Percentiles rank a stretch among this genome's conserved stretches.
These are phyloP conservation scores for Pleurotus pulmonarius DNA, from an alignment of 768 basidiomycete genomes.

Conservation along the genomic window DNA sequence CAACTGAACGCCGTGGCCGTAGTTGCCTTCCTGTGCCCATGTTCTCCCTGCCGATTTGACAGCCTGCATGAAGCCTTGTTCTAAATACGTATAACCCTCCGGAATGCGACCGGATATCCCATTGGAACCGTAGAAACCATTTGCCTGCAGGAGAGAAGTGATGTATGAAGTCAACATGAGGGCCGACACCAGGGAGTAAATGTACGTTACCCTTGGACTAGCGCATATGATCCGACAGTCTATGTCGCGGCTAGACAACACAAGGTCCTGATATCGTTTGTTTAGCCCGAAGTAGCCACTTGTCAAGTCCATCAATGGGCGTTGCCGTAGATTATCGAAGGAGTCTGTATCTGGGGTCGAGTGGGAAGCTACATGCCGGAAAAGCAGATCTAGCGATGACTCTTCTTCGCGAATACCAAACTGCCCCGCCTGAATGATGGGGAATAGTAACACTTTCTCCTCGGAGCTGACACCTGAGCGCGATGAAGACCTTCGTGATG, in stretches of 20 bases:
- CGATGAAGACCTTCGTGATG: neutral
- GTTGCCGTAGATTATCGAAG: slow-evolving; percentile 11
- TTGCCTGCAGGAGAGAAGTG: slow-evolving; percentile 55
- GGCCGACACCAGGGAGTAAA: no score
- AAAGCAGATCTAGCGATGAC: slow-evolving; percentile 50
- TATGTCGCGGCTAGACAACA: slow-evolving; percentile 53
- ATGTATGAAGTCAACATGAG: neutral
- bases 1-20: slow-evolving; percentile 58
- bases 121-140: slow-evolving; percentile 88
- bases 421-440: slow-evolving; percentile 87
- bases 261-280: slow-evolving; percentile 68
- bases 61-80: slow-evolving; percentile 77
- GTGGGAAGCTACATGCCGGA: slow-evolving; percentile 35
- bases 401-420: slow-evolving; percentile 89
- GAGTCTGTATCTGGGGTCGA: slow-evolving; percentile 21
- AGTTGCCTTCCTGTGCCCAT: slow-evolving; percentile 24
- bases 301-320: slow-evolving; percentile 74
- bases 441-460: slow-evolving; percentile 56
- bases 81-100: slow-evolving; percentile 88
- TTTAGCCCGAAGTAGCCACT: slow-evolving; percentile 95
- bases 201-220: slow-evolving; percentile 67
- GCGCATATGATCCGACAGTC: slow-evolving; percentile 78
- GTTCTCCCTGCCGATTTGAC: slow-evolving; percentile 43
- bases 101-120: slow-evolving; percentile 94
- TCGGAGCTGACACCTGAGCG: slow-evolving; percentile 16